Evolutionary conservation across 108 stramenopile genomes (phyloP), one percentile per base, ranked within the genome.

Genomic region (Chaetoceros tenuissimus): DNA sequence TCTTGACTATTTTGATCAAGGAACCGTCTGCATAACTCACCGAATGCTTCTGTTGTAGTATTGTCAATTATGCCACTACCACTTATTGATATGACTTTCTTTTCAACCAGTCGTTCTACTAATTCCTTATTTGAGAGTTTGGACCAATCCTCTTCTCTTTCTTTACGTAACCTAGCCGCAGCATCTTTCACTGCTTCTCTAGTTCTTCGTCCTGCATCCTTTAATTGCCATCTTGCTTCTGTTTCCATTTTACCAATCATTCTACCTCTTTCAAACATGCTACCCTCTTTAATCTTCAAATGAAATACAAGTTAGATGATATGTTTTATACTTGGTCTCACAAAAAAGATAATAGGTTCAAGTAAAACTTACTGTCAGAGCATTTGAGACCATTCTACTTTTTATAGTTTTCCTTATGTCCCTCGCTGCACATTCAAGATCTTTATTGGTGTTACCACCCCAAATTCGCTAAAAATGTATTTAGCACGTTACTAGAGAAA

Each of bases 191-290:
- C 55, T 8, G 70, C 24, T 48, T 87, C 72, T 46, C 79, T 59
- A n/a, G 84, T 67, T 51, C 55, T 57, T 46, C 78, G 75, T 22
- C 63, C 66, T 53, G 67, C 68, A 28, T 85, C 78, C 48, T 73
- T 66, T 1, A 74, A 55, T 53, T 75, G 75, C 81, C 82, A 84
- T 58, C 79, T 78, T 23, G 78, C 48, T 60, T 87, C 84, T 28
- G 84, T 81, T 57, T 92, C 84, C 28, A 76, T 52, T 28, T 77
- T 70, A 24, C 89, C 89, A 0, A 87, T 51, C 62, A 79, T 50
- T 28, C 82, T 61, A 24, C 89, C 89, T 28, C 85, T 48, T 31
- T 80, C 71, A 67, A 92, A 92, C 0, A 85, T 74, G 22, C 64
- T 74, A 0, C 84, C 81, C 27, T 82, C 84, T 53, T 80, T 55